Evolutionary conservation across 805 yeast genomes (phyloP).

Genomic region (Dipodascopsis tothii): DNA sequence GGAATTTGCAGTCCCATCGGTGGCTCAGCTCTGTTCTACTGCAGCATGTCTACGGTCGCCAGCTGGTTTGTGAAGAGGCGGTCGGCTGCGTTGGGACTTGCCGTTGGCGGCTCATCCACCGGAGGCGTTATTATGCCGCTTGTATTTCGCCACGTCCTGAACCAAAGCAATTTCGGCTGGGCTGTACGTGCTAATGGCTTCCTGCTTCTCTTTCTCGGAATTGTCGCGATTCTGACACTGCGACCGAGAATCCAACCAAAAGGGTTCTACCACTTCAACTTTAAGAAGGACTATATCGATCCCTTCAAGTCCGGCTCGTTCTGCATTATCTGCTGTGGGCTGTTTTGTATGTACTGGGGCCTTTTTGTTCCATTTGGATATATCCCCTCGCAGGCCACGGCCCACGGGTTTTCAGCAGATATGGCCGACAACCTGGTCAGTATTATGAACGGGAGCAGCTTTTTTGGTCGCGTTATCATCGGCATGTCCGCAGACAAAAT

Average conservation of each 20-base stretch:
- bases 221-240: constrained; percentile 24
- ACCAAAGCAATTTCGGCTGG: constrained; percentile 47
- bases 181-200: constrained; percentile 45
- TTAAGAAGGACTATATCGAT: constrained; percentile 11
- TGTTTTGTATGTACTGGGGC: constrained; percentile 28
- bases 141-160: constrained; percentile 35
- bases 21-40: constrained; percentile 6
- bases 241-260: constrained; percentile 25
- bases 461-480: constrained; percentile 45
- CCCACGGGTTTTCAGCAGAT: constrained; percentile 19
- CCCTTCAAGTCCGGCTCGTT: constrained; percentile 27
- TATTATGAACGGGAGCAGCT: constrained; percentile 33
- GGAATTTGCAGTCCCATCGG: constrained; percentile 31
- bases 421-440: constrained; percentile 30
- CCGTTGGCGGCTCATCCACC: constrained; percentile 44
- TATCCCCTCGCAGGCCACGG: constrained; percentile 28
- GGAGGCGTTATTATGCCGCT: constrained; percentile 47
- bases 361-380: constrained; percentile 31
- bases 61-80: constrained; percentile 41
- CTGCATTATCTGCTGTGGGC: constrained; percentile 24
- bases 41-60: constrained; percentile 36
- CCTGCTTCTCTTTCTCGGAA: constrained; percentile 32
- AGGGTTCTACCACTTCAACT: constrained; percentile 11
- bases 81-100: constrained; percentile 41
- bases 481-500: constrained; percentile 41